Percentiles rank a stretch among this genome's conserved stretches.
These are phyloP conservation scores for Ganoderma lingzhi DNA, from an alignment of 1,284 basidiomycete genomes.

Conservation along the genomic window DNA sequence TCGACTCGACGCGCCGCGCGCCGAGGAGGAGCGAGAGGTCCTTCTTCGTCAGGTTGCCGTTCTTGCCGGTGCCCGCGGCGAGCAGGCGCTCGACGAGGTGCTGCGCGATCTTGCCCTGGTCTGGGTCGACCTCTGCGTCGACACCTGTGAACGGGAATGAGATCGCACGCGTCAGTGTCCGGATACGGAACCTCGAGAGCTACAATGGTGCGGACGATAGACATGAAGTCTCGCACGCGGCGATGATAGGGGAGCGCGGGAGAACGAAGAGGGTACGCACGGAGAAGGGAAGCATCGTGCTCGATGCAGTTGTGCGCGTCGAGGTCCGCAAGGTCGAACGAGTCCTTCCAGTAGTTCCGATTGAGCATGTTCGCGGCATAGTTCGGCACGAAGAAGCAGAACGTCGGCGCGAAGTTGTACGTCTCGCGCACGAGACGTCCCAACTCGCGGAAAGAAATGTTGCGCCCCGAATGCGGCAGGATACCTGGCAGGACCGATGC, in stretches of 20 bases:
- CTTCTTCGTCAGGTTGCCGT: slow-evolving; percentile 58
- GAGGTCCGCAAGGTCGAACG: slow-evolving; percentile 69
- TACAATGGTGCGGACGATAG: background rate
- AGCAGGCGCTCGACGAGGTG: slow-evolving; percentile 65
- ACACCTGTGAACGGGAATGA: slow-evolving; percentile 12
- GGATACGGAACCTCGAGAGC: background rate
- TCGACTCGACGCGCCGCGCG: slow-evolving; percentile 65
- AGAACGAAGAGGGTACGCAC: slow-evolving; percentile 44
- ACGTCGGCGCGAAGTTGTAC: slow-evolving; percentile 74
- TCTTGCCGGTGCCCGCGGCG: slow-evolving; percentile 60
- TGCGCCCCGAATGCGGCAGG: slow-evolving; percentile 67
- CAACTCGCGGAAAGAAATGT: slow-evolving; percentile 70
- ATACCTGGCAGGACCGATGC: slow-evolving; percentile 55
- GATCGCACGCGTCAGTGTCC: background rate
- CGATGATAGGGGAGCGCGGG: background rate
- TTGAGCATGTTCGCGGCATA: slow-evolving; percentile 64
- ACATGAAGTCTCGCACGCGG: background rate
- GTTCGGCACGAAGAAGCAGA: slow-evolving; percentile 69
- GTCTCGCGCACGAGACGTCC: slow-evolving; percentile 53
- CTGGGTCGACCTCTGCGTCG: slow-evolving; percentile 18
- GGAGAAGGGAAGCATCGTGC: slow-evolving; percentile 75
- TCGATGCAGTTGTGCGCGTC: slow-evolving; percentile 80
- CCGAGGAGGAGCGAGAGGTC: slow-evolving; percentile 65
- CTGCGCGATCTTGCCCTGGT: slow-evolving; percentile 26
- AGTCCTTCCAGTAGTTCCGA: slow-evolving; percentile 61